Evolutionary conservation across 148 eudicot species (phyloP), one percentile per base, ranked within the genome.

Genomic region (Fagopyrum tataricum): DNA sequence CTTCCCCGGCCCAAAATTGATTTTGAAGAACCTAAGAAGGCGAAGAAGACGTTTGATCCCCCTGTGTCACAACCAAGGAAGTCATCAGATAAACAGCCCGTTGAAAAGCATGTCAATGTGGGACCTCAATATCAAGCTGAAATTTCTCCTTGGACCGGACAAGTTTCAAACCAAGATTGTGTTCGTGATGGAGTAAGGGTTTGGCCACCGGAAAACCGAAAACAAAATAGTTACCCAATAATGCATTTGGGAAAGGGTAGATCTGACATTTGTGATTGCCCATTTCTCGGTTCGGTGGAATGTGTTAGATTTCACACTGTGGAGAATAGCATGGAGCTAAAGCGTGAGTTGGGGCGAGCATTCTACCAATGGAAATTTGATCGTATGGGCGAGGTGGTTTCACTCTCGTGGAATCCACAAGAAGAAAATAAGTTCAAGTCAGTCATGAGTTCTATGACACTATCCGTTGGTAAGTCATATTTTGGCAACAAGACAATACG

Each of bases 301-400:
- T 94, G 98, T 72, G 79, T 88, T 53, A 78, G 91, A 72, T 87
- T 89, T 76, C 98, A 94, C 82, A 80, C 86, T 23, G 89, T 90
- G 0, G 97, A 94, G 77, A 85, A 79, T 67, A 88, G 86, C 82
- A 44, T 85, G 73, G 79, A 83, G 74, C 58, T 91, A 59, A 88
- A 88, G 75, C 81, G 15, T 7, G 90, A 87, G 77, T 74, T 94
- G 61, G 96, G 97, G 24, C 67, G 69, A 56, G 77, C 79, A 55
- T 94, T 91, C 72, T 84, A 78, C 56, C 73, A 53, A 10, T 94
- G 97, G 98, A 79, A 79, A 46, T 94, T 94, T 46, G 75, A 91
- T 61, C 81, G 75, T 13, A 94, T 94, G 96, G 98, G 98, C 0
- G 98, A 91, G 81, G 91, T 88, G 77, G 85, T 89, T 52, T 87